Evolutionary conservation across 2,329 filamentous ascomycete species (phyloP).

Genomic region (Fusarium anguioides): DNA sequence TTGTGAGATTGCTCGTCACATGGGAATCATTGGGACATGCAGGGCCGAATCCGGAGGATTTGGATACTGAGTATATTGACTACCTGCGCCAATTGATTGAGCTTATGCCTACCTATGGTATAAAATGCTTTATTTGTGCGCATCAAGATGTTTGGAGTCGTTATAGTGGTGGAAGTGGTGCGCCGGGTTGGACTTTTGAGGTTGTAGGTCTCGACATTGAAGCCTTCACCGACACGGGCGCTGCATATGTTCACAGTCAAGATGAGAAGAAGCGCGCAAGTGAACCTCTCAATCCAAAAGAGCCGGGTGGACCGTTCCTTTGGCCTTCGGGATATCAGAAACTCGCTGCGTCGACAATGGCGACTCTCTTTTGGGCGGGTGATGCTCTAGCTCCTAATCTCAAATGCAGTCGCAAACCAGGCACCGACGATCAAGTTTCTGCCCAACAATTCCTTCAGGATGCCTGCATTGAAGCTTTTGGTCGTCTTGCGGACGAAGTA

Average conservation of each 20-base stretch:
- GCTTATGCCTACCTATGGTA: conserved; percentile 52
- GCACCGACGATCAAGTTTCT: conserved; percentile 42
- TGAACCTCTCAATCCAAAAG: conserved; percentile 44
- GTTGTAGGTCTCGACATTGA: conserved; percentile 54
- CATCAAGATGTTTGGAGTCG: conserved; percentile 58
- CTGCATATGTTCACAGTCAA: conserved; percentile 52
- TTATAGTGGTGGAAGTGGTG: conserved; percentile 56
- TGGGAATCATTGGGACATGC: conserved; percentile 55
- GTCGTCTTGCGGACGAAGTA: conserved; percentile 49
- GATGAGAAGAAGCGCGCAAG: conserved; percentile 47
- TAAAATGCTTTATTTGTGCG: conserved; percentile 57
- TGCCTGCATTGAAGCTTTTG: conserved; percentile 51
- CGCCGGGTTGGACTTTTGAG: conserved; percentile 56
- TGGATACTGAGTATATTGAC: conserved; percentile 54
- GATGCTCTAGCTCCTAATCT: conserved; percentile 47
- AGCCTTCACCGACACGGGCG: conserved; percentile 49
- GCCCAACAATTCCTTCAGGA: conserved; percentile 48
- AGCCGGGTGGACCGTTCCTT: conserved; percentile 52
- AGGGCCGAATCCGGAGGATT: conserved; percentile 48
- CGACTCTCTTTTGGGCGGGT: conserved; percentile 46
- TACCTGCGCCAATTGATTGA: conserved; percentile 52
- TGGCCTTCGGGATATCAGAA: conserved; percentile 55
- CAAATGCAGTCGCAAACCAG: conserved; percentile 33
- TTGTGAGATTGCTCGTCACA: conserved; percentile 55
- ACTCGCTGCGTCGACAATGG: conserved; percentile 51